Percentiles rank a stretch among this genome's conserved stretches.
phyloP scores from a whole-genome alignment of 176 grass and related monocot species.

The Phragmites australis region DNA sequence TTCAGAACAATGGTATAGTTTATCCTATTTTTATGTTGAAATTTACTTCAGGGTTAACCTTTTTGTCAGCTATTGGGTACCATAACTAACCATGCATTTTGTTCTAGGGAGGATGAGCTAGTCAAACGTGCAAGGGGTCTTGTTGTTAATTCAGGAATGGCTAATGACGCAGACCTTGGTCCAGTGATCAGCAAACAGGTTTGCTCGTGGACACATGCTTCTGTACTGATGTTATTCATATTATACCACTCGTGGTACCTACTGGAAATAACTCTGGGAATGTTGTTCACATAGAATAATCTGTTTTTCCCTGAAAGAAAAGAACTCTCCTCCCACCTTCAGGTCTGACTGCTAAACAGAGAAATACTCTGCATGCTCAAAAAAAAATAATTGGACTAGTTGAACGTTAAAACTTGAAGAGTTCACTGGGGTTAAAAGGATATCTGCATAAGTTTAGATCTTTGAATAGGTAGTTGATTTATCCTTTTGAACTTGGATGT shows the following conservation, averaged over 20 bases:
- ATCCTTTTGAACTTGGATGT: constrained; percentile 1
- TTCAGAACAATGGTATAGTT: constrained; percentile 84
- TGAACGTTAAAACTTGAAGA: background rate
- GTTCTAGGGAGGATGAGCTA: constrained; percentile 83
- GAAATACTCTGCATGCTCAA: background rate
- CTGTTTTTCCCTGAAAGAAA: background rate
- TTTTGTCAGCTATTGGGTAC: background rate
- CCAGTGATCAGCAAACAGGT: constrained; percentile 95
- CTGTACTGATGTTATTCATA: background rate
- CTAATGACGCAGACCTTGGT: constrained; percentile 78
- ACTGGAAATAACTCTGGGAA: constrained; percentile 2
- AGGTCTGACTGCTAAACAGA: background rate
- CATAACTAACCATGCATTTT: constrained; percentile 22
- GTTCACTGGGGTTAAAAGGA: background rate
- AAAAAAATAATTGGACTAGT: background rate
- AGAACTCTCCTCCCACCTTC: background rate
- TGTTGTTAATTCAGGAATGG: constrained; percentile 76
- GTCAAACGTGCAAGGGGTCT: constrained; percentile 60
- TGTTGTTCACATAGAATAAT: constrained; percentile 3
- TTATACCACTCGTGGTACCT: background rate
- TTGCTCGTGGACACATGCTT: constrained; percentile 15
- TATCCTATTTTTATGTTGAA: constrained; percentile 23
- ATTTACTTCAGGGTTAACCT: background rate
- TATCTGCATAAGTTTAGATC: background rate
- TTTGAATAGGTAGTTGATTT: constrained; percentile 1